phyloP scores from a whole-genome alignment of 169 alveolate species.

The Perkinsus olseni region DNA sequence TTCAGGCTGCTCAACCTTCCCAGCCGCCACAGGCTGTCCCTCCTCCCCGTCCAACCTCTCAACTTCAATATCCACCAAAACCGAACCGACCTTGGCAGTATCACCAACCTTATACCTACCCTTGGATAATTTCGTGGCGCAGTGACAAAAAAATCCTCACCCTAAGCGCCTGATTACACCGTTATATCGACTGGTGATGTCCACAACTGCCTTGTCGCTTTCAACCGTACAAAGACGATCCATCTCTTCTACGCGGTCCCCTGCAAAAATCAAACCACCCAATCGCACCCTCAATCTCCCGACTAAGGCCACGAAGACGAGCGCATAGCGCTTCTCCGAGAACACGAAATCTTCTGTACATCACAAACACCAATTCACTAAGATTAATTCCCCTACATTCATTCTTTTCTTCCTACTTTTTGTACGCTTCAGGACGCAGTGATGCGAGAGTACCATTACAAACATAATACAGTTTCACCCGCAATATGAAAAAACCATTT shows the following conservation, averaged over 20 bases:
- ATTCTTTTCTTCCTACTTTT: too few species aligned
- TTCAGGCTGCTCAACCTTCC: neutral
- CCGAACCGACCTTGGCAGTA: slow-evolving; percentile 51
- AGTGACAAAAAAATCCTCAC: neutral
- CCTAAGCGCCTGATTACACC: neutral
- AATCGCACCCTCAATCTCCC: too few species aligned
- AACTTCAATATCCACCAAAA: slow-evolving; percentile 56
- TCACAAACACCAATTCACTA: too few species aligned
- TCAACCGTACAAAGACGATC: slow-evolving; percentile 81
- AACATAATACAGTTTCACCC: neutral
- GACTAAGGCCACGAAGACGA: too few species aligned
- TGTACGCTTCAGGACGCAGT: too few species aligned
- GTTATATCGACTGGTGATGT: slow-evolving; percentile 75
- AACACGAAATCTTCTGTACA: too few species aligned
- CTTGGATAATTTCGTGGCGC: neutral
- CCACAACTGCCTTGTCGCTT: slow-evolving; percentile 87
- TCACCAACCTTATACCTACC: slow-evolving; percentile 44
- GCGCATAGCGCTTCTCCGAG: too few species aligned
- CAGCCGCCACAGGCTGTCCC: neutral
- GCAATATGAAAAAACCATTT: neutral
- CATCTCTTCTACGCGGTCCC: slow-evolving; percentile 81
- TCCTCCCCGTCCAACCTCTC: slow-evolving; percentile 11
- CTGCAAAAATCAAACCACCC: slow-evolving; percentile 73
- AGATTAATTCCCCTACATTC: too few species aligned
- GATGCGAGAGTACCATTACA: too few species aligned